These are phyloP conservation scores for Entonaema liquescens DNA, from an alignment of 495 filamentous ascomycete genomes.

Conservation along the genomic window DNA sequence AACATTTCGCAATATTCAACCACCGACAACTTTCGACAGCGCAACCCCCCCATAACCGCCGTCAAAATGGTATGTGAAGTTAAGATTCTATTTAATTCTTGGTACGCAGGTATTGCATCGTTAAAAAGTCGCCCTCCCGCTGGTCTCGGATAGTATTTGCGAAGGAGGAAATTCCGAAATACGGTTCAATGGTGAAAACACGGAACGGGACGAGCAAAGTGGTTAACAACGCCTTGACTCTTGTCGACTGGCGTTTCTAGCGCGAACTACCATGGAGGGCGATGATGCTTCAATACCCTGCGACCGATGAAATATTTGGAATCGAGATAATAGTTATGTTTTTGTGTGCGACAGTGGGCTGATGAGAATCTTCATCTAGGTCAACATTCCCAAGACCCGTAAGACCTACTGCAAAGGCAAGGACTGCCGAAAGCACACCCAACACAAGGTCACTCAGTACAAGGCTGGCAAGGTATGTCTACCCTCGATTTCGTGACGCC, in stretches of 20 bases:
- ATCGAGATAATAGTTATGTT: conserved; percentile 3
- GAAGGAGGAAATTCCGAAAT: conserved; percentile 5
- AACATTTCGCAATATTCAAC: conserved; percentile 25
- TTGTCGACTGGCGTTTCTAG: background rate
- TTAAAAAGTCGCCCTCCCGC: background rate
- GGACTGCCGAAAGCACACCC: conserved; percentile 92
- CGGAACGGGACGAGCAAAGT: conserved; percentile 8
- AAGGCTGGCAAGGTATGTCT: conserved; percentile 80
- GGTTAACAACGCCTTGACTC: background rate
- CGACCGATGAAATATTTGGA: background rate
- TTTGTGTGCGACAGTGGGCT: conserved; percentile 15
- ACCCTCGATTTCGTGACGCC: background rate
- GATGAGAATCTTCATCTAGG: conserved; percentile 71
- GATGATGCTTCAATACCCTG: background rate
- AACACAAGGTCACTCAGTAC: conserved; percentile 77
- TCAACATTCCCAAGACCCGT: conserved; percentile 79
- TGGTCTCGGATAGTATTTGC: conserved; percentile 1
- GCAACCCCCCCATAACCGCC: conserved; percentile 24
- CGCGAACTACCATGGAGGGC: background rate
- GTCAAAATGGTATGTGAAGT: conserved; percentile 42
- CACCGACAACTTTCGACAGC: conserved; percentile 33
- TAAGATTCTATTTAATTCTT: conserved; percentile 10
- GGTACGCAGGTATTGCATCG: conserved; percentile 1
- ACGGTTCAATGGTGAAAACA: conserved; percentile 6
- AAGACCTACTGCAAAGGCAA: conserved; percentile 87